Evolutionary conservation across 2,329 filamentous ascomycete genomes (phyloP), one percentile per base, ranked within the genome.

Genomic region (Tolypocladium nubicola): DNA sequence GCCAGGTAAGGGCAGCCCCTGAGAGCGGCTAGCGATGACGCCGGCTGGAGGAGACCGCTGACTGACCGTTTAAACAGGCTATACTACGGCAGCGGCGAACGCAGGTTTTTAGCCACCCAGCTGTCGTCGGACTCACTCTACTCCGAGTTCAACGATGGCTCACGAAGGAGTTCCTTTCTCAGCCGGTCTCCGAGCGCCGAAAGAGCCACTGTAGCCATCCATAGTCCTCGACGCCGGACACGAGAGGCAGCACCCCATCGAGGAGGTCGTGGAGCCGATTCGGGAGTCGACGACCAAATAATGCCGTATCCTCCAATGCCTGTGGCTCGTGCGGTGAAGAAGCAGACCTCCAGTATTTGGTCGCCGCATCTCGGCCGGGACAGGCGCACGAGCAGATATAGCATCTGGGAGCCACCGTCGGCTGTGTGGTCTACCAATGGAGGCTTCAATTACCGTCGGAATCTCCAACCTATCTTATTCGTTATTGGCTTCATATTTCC

Each of bases 401-500:
- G 82, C 66, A 76, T 85, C 19, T 94, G 89, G 88, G 83, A 85
- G 59, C 85, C 89, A 1, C 90, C 90, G 1, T 86, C 85, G 1
- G 74, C 88, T 26, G 82, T 84, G 59, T 88, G 85, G 72, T 81
- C 81, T 11, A 72, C 81, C 3, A 82, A 84, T 43, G 82, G 80
- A 40, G 79, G 81, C 19, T 66, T 83, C 4, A 78, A 87, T 61
- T 85, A 85, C 54, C 81, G 82, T 61, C 81, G 88, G 60, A 92
- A 92, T 66, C 73, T 84, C 52, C 90, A 95, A 70, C 80, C 93
- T 37, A 75, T 87, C 55, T 75, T 89, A 53, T 95, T 95, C 71
- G 83, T 85, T 57, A 47, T 87, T 52, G 90, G 90, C 30, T 95
- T 95, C 66, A 74, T 93, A 52, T 83, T 90, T 66, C 90, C 89